Evolutionary conservation across 1,139 yeast species (phyloP).

Genomic region (Arxiozyma heterogenica): DNA sequence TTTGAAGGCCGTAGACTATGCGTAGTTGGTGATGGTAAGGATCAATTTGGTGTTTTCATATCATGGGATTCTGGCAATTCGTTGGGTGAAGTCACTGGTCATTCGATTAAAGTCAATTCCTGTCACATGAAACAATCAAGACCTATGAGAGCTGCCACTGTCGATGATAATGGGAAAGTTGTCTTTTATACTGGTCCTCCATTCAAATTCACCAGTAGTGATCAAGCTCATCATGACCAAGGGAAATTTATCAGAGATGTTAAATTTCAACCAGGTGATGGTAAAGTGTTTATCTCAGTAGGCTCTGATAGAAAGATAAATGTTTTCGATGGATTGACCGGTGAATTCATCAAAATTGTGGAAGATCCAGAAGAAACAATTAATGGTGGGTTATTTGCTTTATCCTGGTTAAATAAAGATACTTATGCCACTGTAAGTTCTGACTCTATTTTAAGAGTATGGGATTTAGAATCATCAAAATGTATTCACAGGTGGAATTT

Average conservation of each 20-base stretch:
- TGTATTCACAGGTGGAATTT: constrained; percentile 39
- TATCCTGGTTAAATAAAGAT: constrained; percentile 60
- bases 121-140: constrained; percentile 80
- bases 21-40: constrained; percentile 94
- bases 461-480: constrained; percentile 42
- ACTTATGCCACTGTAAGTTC: constrained; percentile 76
- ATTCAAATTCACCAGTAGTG: constrained; percentile 68
- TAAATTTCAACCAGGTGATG: constrained; percentile 68
- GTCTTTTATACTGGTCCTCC: constrained; percentile 93
- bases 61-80: constrained; percentile 93
- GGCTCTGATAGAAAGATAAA: constrained; percentile 78
- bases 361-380: constrained; percentile 43
- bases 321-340: constrained; percentile 80
- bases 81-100: constrained; percentile 93
- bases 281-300: constrained; percentile 62
- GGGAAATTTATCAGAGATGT: constrained; percentile 75
- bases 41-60: constrained; percentile 84
- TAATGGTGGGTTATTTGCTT: constrained; percentile 66
- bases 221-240: constrained; percentile 54
- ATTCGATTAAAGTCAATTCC: constrained; percentile 74
- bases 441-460: constrained; percentile 62
- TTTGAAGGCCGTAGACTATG: constrained; percentile 76
- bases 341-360: constrained; percentile 54
- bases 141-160: constrained; percentile 92
- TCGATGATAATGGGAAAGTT: constrained; percentile 74